Base-by-base conservation (phyloP, 345 rosid species). In the Rhizophora apiculata region DNA sequence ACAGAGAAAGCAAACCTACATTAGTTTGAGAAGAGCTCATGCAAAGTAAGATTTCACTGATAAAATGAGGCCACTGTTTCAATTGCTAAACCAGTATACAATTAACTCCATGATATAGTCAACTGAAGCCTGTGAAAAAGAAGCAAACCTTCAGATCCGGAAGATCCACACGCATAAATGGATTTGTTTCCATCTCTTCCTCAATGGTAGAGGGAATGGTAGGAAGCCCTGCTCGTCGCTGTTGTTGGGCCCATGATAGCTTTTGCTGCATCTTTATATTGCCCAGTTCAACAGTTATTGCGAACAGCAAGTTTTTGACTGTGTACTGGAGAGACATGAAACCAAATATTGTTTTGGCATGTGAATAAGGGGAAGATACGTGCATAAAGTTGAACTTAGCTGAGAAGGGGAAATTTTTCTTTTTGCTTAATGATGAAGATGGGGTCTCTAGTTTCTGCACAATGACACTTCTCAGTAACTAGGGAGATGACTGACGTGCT, bases 291-390 rank as follows among this genome's bases (percentile, higher is more conserved):
- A 89, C 88, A 26, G 93, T 84, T 27, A 69, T 60, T 24, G 92
- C 97, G 72, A 94, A 94, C 74, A 85, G 89, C 87, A 94, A 76
- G 90, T 91, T 94, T 87, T 91, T 92, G 77, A 88, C 85, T 0
- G 98, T 89, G 80, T 91, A 94, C 98, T 91, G 79, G 60, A 85
- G 54, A 72, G 76, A 67, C 49, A 79, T 18, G 6, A 65, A 46
- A 30, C 32, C 36, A 53, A 67, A 46, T 1, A 7, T 66, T 77
- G 68, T 15, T 18, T 63, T 46, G 21, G 34, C 55, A 58, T 59
- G 65, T 3, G 36, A 34, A 61, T 6, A 37, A 63, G 10, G 16
- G 31, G 22, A 27, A 57, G 51, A 49, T 19, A 22, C 1, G 2
- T 22, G 19, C 22, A 3, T 1, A 31, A 6, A n/a, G 24, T 11